These are phyloP conservation scores for Candida maltosa DNA, from an alignment of 805 yeast species.

Conservation along the genomic window DNA sequence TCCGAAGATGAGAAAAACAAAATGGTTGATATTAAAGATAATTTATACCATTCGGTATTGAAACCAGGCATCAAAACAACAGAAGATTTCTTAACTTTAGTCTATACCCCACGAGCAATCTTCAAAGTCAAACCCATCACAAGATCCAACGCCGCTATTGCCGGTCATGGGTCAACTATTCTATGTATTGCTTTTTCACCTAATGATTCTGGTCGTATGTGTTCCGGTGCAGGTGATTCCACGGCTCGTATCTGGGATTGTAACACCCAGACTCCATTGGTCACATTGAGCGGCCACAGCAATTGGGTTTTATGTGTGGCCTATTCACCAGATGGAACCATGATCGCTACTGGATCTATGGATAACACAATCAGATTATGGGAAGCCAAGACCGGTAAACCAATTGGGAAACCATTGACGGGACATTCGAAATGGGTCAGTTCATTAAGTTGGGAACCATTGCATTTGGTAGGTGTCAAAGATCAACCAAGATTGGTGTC, in stretches of 20 bases:
- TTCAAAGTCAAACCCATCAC: slow-evolving; percentile 92
- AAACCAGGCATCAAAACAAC: slow-evolving; percentile 86
- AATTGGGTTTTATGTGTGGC: slow-evolving; percentile 93
- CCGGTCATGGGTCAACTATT: slow-evolving; percentile 94
- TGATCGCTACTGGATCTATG: slow-evolving; percentile 95
- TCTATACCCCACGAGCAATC: slow-evolving; percentile 91
- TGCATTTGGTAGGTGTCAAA: slow-evolving; percentile 71
- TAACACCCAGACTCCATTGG: slow-evolving; percentile 86
- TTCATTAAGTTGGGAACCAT: slow-evolving; percentile 90
- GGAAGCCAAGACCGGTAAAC: slow-evolving; percentile 74
- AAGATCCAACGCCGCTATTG: slow-evolving; percentile 84
- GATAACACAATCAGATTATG: slow-evolving; percentile 85
- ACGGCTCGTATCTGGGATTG: slow-evolving; percentile 98
- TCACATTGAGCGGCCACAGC: slow-evolving; percentile 76
- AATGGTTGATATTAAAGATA: slow-evolving; percentile 71
- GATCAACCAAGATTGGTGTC: slow-evolving; percentile 71
- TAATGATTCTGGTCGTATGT: slow-evolving; percentile 76
- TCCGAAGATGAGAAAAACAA: slow-evolving; percentile 35
- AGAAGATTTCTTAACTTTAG: slow-evolving; percentile 87
- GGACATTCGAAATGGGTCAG: slow-evolving; percentile 93
- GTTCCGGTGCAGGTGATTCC: slow-evolving; percentile 93
- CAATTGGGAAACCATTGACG: slow-evolving; percentile 65
- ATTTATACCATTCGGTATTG: slow-evolving; percentile 74
- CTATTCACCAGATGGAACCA: slow-evolving; percentile 89
- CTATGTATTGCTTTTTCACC: slow-evolving; percentile 94